A percentile compares a stretch with the other conserved stretches of the same genome.
These are phyloP conservation scores for Limonium bicolor DNA, from an alignment of 148 eudicot genomes.

Conservation along the genomic window DNA sequence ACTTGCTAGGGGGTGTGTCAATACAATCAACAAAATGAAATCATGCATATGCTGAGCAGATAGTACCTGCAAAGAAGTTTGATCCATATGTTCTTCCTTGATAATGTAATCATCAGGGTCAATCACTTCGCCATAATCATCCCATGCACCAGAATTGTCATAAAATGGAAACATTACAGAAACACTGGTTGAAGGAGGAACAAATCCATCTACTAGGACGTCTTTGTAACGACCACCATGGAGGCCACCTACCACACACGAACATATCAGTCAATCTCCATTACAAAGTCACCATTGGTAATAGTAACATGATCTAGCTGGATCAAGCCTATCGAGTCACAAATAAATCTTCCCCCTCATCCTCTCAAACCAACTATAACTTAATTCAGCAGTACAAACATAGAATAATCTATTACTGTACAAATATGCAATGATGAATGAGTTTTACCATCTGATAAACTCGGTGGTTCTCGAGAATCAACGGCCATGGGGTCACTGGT, in stretches of 20 bases:
- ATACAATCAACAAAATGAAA: too few species aligned
- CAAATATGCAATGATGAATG: too few species aligned
- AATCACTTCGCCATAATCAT: slow-evolving; percentile 97
- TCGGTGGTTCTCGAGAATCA: slow-evolving; percentile 40
- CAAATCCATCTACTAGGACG: slow-evolving; percentile 79
- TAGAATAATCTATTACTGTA: too few species aligned
- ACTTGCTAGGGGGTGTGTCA: too few species aligned
- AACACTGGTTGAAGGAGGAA: slow-evolving; percentile 57
- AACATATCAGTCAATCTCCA: not conserved
- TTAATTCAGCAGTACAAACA: too few species aligned
- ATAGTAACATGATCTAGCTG: too few species aligned
- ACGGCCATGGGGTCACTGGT: slow-evolving; percentile 61
- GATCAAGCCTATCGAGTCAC: too few species aligned
- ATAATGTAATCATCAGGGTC: slow-evolving; percentile 84
- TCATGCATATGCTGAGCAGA: too few species aligned
- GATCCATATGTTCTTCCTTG: slow-evolving; percentile 83
- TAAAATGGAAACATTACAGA: slow-evolving; percentile 90
- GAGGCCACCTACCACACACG: slow-evolving; percentile 31
- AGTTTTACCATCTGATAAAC: slow-evolving; percentile 58
- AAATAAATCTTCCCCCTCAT: too few species aligned
- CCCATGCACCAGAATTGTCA: slow-evolving; percentile 63
- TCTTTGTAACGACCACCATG: slow-evolving; percentile 46
- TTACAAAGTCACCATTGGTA: too few species aligned
- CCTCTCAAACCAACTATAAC: too few species aligned
- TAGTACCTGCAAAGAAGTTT: slow-evolving; percentile 45